Percentiles rank a stretch among this genome's conserved stretches.
Evolutionary conservation across 2,329 filamentous ascomycete species (phyloP).

Genomic region (Beauveria brongniartii): DNA sequence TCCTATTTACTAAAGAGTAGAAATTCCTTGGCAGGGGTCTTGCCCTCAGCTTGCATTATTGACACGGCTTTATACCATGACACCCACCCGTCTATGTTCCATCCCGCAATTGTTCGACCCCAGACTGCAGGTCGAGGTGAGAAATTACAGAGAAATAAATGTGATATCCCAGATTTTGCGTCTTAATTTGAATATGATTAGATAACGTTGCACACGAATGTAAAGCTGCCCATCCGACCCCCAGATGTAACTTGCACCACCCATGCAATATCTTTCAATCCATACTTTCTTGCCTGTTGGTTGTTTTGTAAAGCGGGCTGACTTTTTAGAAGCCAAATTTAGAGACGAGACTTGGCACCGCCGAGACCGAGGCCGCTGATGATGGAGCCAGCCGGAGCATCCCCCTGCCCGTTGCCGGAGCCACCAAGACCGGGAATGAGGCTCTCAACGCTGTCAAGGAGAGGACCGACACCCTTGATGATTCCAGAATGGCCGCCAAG

Average conservation of each 20-base stretch:
- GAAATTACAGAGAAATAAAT: too few species aligned
- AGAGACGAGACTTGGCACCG: background rate
- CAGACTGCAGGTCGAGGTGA: too few species aligned
- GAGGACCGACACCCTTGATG: background rate
- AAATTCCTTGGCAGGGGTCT: too few species aligned
- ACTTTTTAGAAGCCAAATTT: background rate
- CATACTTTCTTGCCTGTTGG: background rate
- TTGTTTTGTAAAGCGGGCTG: too few species aligned
- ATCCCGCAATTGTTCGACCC: too few species aligned
- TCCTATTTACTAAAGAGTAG: too few species aligned
- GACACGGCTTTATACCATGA: too few species aligned
- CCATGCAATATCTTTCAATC: background rate
- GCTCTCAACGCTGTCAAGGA: slow-evolving; percentile 5
- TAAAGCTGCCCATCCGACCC: background rate
- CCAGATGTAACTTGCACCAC: too few species aligned
- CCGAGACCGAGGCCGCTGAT: background rate
- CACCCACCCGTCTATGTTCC: too few species aligned
- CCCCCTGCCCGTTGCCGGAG: background rate
- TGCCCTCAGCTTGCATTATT: too few species aligned
- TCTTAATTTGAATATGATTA: background rate
- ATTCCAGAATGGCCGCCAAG: slow-evolving; percentile 3
- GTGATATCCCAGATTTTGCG: too few species aligned
- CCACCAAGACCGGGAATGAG: background rate
- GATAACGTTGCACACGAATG: background rate
- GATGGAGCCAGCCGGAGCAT: background rate